Evolutionary conservation across 768 basidiomycete species (phyloP), one percentile per base, ranked within the genome.

Genomic region (Gymnopilus junonius): DNA sequence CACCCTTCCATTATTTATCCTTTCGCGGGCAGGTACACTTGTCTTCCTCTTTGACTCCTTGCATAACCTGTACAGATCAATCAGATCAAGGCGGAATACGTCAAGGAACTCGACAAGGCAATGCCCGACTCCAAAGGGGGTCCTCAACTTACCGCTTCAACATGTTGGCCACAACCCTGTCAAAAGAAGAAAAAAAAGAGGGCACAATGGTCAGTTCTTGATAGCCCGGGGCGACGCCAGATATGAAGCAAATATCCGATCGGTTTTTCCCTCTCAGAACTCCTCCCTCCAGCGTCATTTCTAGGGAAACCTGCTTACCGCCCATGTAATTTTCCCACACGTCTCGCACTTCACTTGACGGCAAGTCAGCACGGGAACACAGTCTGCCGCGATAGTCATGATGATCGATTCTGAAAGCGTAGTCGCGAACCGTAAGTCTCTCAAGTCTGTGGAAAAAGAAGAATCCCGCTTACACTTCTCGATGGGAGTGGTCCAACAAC

Each of bases 301-400:
- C 57, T 45, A 65, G 63, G 34, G 51, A 67, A 43, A 67, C 45
- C 42, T 58, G 75, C 83, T 70, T 72, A 91, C 91, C 79, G 71
- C 79, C 91, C 91, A 92, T 20, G 87, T 91, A 25, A 77, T 85
- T 81, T 91, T 92, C 54, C 82, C 82, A 73, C 91, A 92, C 62
- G 74, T 78, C 55, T 73, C 75, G 76, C 91, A 92, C 61, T 80
- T 80, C 61, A 88, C 86, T 64, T 74, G 66, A 71, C 74, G 83
- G 78, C 91, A 92, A 62, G 74, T 68, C 70, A 90, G 77, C 65
- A 80, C 81, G 59, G 82, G 86, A 66, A 74, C 63, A 56, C 40
- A 53, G 60, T 64, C 64, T 37, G 59, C 54, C 45, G 58, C 31
- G 21, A 67, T 67, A 54, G 64, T 55, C 67, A 72, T 70, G 17